phyloP scores from a whole-genome alignment of 2,329 filamentous ascomycete species.

The Fusarium equiseti region DNA sequence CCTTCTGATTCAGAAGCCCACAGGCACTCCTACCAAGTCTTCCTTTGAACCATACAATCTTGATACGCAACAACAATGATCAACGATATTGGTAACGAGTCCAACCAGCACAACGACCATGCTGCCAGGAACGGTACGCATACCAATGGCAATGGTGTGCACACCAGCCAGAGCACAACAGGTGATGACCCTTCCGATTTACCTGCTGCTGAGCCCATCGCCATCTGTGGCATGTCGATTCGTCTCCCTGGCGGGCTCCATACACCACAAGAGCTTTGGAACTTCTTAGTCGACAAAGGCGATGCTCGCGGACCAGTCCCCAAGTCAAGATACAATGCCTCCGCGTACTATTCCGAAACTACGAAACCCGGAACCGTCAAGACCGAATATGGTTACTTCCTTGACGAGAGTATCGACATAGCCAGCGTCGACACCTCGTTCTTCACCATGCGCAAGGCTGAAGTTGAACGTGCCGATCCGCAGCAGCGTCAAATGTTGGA shows the following conservation, averaged over 20 bases:
- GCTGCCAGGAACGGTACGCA: neutral
- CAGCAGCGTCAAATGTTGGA: slow-evolving; percentile 8
- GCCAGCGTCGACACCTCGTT: neutral
- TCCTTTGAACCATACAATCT: neutral
- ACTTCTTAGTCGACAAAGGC: neutral
- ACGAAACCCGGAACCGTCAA: slow-evolving; percentile 1
- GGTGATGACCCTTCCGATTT: neutral
- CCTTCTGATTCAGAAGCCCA: neutral
- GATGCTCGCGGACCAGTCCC: neutral
- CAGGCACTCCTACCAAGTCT: too few species aligned
- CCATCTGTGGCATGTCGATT: slow-evolving; percentile 7
- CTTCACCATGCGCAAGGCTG: slow-evolving; percentile 7
- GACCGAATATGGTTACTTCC: slow-evolving; percentile 8
- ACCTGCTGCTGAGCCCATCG: neutral
- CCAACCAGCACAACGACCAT: neutral
- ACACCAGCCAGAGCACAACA: neutral
- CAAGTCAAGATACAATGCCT: neutral
- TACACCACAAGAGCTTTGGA: neutral
- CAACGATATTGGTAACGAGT: neutral
- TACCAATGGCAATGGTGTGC: neutral
- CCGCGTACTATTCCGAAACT: neutral
- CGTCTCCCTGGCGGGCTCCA: neutral
- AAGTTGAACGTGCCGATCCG: slow-evolving; percentile 6
- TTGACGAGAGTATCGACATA: slow-evolving; percentile 1
- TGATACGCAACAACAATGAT: neutral